Conservation (phyloP, 2,329 filamentous ascomycete genomes). For the Aureobasidium subglaciale region DNA sequence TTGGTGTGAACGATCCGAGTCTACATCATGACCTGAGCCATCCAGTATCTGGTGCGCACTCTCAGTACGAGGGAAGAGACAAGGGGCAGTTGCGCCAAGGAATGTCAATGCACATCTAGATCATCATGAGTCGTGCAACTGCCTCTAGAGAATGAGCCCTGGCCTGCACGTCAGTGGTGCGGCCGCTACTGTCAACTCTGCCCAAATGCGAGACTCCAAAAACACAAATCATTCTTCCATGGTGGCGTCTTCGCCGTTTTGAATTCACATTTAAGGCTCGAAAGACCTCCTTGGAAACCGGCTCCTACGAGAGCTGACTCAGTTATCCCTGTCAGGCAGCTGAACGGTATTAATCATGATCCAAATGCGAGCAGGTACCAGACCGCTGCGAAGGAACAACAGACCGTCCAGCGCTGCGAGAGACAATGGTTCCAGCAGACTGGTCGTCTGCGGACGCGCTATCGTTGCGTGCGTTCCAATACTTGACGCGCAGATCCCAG, state of each 20-base stretch:
- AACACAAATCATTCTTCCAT: constrained; percentile 16
- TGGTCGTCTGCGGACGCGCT: constrained; percentile 2
- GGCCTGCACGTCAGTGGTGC: constrained; percentile 14
- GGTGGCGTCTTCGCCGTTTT: constrained; percentile 13
- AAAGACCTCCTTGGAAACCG: neutral
- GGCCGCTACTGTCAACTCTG: constrained; percentile 13
- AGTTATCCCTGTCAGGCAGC: neutral
- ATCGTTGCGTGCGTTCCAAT: constrained; percentile 8
- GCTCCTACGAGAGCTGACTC: constrained; percentile 6
- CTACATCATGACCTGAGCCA: neutral
- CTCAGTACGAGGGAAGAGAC: neutral
- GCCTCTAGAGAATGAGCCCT: constrained; percentile 1
- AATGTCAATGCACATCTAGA: neutral
- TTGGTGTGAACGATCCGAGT: neutral
- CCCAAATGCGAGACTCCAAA: constrained; percentile 3
- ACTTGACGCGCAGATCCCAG: constrained; percentile 7
- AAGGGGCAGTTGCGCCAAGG: constrained; percentile 3
- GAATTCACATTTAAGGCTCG: constrained; percentile 9
- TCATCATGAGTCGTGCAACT: constrained; percentile 14
- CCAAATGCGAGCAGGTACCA: neutral
- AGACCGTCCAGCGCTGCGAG: neutral
- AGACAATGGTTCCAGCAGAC: constrained; percentile 3
- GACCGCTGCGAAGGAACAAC: neutral
- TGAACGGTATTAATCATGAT: neutral
- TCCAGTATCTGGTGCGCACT: neutral